Percentiles rank a stretch among this genome's conserved stretches.
Evolutionary conservation across 2,329 filamentous ascomycete genomes (phyloP).

Genomic region (Aspergillaceae sp.): DNA sequence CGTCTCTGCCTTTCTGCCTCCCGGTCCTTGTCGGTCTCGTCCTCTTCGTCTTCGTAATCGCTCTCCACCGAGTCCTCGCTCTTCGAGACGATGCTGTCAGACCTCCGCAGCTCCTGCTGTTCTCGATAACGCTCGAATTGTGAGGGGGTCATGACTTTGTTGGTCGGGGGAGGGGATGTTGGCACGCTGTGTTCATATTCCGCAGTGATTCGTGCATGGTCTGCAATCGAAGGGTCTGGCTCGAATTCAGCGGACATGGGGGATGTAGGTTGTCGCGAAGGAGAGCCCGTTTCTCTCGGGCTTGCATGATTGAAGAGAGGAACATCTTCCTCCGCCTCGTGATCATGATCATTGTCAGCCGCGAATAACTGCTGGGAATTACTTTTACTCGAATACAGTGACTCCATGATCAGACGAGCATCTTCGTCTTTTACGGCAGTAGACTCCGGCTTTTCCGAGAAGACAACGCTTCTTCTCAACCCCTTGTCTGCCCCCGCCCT

Average conservation of each 20-base stretch:
- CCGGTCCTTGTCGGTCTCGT: conserved; percentile 67
- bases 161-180: conserved; percentile 36
- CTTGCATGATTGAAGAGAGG: conserved; percentile 20
- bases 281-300: conserved; percentile 5
- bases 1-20: conserved; percentile 66
- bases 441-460: conserved; percentile 18
- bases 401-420: conserved; percentile 29
- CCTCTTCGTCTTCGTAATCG: conserved; percentile 62
- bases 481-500: conserved; percentile 14
- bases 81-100: conserved; percentile 41
- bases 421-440: conserved; percentile 31
- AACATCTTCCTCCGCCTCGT: conserved; percentile 17
- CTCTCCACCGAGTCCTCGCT: conserved; percentile 50
- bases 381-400: conserved; percentile 21
- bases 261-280: conserved; percentile 9
- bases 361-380: conserved; percentile 14
- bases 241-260: conserved; percentile 9
- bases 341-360: conserved; percentile 3
- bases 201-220: conserved; percentile 38
- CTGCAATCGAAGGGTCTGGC: conserved; percentile 29
- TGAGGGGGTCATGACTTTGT: conserved; percentile 82
- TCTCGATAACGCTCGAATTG: conserved; percentile 75
- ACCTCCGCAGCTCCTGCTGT: conserved; percentile 59
- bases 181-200: conserved; percentile 35
- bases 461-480: conserved; percentile 25